phyloP scores from a whole-genome alignment of 306 rosid species.

The Citrullus amarus region DNA sequence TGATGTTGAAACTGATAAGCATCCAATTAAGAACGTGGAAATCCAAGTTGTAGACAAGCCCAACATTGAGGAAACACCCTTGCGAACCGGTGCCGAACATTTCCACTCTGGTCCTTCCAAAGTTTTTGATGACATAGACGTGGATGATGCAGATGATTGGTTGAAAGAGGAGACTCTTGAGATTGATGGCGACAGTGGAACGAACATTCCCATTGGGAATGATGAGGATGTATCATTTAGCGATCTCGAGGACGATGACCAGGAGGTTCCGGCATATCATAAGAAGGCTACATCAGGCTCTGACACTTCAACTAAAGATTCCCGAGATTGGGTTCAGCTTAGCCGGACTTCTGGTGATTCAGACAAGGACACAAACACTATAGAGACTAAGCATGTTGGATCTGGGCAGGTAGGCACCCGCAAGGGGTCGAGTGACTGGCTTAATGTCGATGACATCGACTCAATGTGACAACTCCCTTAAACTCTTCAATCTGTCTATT shows the following conservation, averaged over 20 bases:
- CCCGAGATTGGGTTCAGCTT: slow-evolving; percentile 89
- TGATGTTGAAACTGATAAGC: slow-evolving; percentile 51
- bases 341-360: slow-evolving; percentile 56
- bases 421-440: slow-evolving; percentile 93
- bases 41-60: slow-evolving; percentile 43
- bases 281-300: slow-evolving; percentile 62
- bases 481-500: slow-evolving; percentile 10
- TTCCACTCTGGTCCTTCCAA: slow-evolving; percentile 30
- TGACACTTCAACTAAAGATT: slow-evolving; percentile 77
- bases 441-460: slow-evolving; percentile 74
- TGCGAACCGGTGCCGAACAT: slow-evolving; percentile 17
- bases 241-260: slow-evolving; percentile 92
- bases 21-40: slow-evolving; percentile 32
- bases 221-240: slow-evolving; percentile 95
- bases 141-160: slow-evolving; percentile 94
- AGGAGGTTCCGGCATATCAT: slow-evolving; percentile 34
- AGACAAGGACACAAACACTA: slow-evolving; percentile 41
- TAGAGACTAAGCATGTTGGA: slow-evolving; percentile 34
- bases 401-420: slow-evolving; percentile 41
- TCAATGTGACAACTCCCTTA: slow-evolving; percentile 32
- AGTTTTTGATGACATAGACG: slow-evolving; percentile 35
- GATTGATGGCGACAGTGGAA: slow-evolving; percentile 46
- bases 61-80: slow-evolving; percentile 40
- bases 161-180: slow-evolving; percentile 80
- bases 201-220: slow-evolving; percentile 40